Percentiles rank a stretch among this genome's conserved stretches.
Conservation (phyloP, 2,329 filamentous ascomycete genomes). For the Penicillium griseofulvum region DNA sequence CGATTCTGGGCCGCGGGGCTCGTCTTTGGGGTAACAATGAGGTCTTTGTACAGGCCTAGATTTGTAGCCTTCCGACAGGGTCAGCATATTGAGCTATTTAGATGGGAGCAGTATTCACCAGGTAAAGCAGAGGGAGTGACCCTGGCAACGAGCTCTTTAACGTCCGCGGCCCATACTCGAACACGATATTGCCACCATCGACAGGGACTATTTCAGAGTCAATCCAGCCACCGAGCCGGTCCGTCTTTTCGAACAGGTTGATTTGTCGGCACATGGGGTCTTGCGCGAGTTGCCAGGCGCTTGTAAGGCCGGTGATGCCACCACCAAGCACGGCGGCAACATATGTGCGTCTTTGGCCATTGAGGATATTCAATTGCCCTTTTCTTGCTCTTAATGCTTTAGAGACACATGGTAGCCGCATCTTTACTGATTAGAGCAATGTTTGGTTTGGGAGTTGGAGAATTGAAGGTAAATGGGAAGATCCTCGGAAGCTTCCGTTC, state of each 20-base stretch:
- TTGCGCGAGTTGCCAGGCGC: slow-evolving; percentile 72
- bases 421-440: slow-evolving; percentile 14
- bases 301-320: slow-evolving; percentile 77
- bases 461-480: background rate
- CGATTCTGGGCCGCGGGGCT: slow-evolving; percentile 61
- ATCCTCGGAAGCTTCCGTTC: background rate
- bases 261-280: slow-evolving; percentile 68
- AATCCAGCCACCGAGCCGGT: slow-evolving; percentile 80
- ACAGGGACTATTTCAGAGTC: slow-evolving; percentile 61
- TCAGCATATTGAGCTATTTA: background rate
- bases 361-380: slow-evolving; percentile 18
- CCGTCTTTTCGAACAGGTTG: slow-evolving; percentile 73
- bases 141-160: slow-evolving; percentile 59
- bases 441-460: background rate
- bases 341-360: slow-evolving; percentile 29
- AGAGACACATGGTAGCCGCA: slow-evolving; percentile 27
- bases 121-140: slow-evolving; percentile 65
- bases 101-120: slow-evolving; percentile 55
- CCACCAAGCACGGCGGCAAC: slow-evolving; percentile 71
- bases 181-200: slow-evolving; percentile 63
- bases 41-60: slow-evolving; percentile 55
- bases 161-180: slow-evolving; percentile 82
- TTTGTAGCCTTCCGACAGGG: slow-evolving; percentile 52
- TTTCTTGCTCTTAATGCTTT: slow-evolving; percentile 18
- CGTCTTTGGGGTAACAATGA: slow-evolving; percentile 53